These are phyloP conservation scores for Diutina ranongensis DNA, from an alignment of 1,139 yeast genomes.

Conservation along the genomic window DNA sequence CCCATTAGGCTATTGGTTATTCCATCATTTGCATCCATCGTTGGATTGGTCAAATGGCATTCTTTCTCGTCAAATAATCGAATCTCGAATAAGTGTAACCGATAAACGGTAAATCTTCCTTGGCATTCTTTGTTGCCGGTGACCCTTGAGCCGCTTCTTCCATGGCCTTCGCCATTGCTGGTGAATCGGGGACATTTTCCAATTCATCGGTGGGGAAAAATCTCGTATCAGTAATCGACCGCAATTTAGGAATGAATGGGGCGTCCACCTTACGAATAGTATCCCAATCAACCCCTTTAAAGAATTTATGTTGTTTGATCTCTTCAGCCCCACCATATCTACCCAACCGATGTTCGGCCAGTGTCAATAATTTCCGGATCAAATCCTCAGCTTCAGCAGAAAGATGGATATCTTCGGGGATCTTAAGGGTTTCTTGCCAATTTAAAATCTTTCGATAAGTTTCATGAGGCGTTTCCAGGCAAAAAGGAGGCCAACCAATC, in stretches of 20 bases:
- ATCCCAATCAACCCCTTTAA: constrained; percentile 95
- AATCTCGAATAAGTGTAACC: constrained; percentile 94
- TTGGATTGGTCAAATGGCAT: constrained; percentile 14
- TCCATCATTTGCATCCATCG: no score
- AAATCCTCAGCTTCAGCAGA: constrained; percentile 92
- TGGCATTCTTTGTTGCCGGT: constrained; percentile 29
- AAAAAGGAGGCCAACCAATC: constrained; percentile 99
- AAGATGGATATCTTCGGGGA: constrained; percentile 92
- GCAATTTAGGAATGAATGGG: constrained; percentile 68
- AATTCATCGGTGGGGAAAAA: constrained; percentile 97
- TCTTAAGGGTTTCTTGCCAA: constrained; percentile 87
- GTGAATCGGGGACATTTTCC: constrained; percentile 90
- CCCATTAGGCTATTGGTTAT: no score
- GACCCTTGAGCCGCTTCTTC: constrained; percentile 18
- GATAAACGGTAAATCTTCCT: constrained; percentile 89
- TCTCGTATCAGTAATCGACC: constrained; percentile 89
- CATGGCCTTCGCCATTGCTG: constrained; percentile 62
- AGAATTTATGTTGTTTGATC: constrained; percentile 85
- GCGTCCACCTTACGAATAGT: constrained; percentile 88
- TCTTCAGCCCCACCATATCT: constrained; percentile 91
- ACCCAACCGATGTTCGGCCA: constrained; percentile 80
- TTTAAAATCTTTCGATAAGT: constrained; percentile 89
- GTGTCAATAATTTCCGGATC: constrained; percentile 70
- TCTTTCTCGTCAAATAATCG: constrained; percentile 81
- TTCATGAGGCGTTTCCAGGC: constrained; percentile 98